Evolutionary conservation across 805 yeast species (phyloP).

Genomic region (Ogataea philodendri): DNA sequence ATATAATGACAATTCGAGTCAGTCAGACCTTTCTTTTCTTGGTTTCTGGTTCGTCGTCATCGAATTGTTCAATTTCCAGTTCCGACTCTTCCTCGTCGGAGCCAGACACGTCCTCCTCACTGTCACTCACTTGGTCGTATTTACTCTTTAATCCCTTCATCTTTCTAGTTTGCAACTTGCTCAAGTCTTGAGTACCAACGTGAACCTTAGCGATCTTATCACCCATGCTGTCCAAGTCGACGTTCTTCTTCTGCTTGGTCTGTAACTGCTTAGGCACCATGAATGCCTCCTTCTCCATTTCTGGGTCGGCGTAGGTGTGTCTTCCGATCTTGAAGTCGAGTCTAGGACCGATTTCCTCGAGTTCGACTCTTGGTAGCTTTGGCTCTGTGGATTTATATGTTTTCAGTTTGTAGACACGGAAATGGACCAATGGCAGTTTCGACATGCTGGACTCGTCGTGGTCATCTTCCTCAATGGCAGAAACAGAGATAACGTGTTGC

Average conservation of each 20-base stretch:
- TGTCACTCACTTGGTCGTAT: slow-evolving; percentile 66
- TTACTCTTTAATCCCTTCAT: slow-evolving; percentile 94
- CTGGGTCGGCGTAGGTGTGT: slow-evolving; percentile 76
- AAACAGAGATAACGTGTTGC: slow-evolving; percentile 83
- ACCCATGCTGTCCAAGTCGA: slow-evolving; percentile 84
- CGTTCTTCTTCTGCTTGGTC: slow-evolving; percentile 83
- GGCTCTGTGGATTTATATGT: slow-evolving; percentile 76
- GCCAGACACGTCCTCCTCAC: slow-evolving; percentile 53
- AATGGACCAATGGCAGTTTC: slow-evolving; percentile 74
- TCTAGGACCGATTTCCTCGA: slow-evolving; percentile 94
- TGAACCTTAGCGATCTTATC: slow-evolving; percentile 96
- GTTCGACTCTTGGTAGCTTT: slow-evolving; percentile 88
- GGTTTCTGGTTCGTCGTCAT: slow-evolving; percentile 21
- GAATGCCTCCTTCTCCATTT: slow-evolving; percentile 85
- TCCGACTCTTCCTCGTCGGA: slow-evolving; percentile 25
- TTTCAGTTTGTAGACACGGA: slow-evolving; percentile 86
- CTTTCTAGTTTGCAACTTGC: slow-evolving; percentile 90
- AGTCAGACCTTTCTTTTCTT: slow-evolving; percentile 28
- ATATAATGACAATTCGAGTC: slow-evolving; percentile 3
- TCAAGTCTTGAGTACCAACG: slow-evolving; percentile 91
- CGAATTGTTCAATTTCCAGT: slow-evolving; percentile 15
- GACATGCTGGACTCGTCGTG: slow-evolving; percentile 57
- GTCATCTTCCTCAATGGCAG: slow-evolving; percentile 74
- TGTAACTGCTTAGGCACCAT: slow-evolving; percentile 78
- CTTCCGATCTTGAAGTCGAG: slow-evolving; percentile 91